Conservation (phyloP, 345 rosid genomes). For the Aquilaria yunnanensis region DNA sequence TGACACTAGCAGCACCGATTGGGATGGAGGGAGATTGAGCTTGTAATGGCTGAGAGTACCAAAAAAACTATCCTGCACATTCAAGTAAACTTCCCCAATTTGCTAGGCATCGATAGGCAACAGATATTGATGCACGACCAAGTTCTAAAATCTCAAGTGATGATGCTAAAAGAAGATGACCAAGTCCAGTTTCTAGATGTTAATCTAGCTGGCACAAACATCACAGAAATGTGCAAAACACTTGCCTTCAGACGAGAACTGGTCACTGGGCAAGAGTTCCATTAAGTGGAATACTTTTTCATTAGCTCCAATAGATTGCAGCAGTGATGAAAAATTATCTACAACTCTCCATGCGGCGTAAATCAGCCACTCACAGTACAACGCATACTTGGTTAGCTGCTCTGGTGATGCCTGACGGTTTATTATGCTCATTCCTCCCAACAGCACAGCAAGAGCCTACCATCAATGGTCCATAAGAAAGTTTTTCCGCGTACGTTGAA, state of each 20-base stretch:
- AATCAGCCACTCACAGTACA: conserved; percentile 53
- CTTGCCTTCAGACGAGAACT: conserved; percentile 35
- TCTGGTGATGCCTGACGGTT: conserved; percentile 30
- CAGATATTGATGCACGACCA: neutral
- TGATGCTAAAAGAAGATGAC: conserved; percentile 3
- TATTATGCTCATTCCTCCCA: conserved; percentile 42
- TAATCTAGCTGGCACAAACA: neutral
- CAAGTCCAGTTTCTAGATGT: neutral
- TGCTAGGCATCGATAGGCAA: neutral
- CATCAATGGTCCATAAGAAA: neutral
- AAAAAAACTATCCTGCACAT: too few species aligned
- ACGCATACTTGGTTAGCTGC: conserved; percentile 39
- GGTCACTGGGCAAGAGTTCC: conserved; percentile 30
- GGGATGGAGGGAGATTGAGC: too few species aligned
- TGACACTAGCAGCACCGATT: too few species aligned
- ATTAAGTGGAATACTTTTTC: conserved; percentile 41
- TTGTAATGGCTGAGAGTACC: too few species aligned
- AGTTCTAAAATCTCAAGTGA: neutral
- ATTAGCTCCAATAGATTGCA: conserved; percentile 41
- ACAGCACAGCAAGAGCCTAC: conserved; percentile 36
- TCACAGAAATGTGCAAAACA: neutral
- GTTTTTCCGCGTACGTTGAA: too few species aligned
- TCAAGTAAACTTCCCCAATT: too few species aligned
- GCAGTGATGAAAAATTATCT: conserved; percentile 30
- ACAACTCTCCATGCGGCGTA: conserved; percentile 52